Conservation (phyloP, 2,329 filamentous ascomycete genomes). For the Clonostachys sp. region DNA sequence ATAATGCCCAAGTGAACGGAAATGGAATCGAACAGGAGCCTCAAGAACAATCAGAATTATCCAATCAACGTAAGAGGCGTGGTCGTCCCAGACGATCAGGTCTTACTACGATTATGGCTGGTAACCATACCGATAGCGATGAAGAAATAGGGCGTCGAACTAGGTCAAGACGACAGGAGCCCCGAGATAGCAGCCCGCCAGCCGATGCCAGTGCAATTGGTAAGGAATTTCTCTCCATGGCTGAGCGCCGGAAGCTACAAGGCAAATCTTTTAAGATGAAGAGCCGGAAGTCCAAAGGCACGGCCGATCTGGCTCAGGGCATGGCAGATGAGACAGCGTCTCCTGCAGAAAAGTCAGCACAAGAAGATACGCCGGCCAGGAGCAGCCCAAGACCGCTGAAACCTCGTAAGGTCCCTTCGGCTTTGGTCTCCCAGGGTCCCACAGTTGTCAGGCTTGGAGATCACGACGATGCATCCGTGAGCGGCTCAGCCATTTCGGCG, state of each 20-base stretch:
- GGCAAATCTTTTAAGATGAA: conserved; percentile 51
- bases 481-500: not conserved
- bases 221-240: conserved; percentile 45
- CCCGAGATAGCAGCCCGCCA: too few species aligned
- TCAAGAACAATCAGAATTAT: too few species aligned
- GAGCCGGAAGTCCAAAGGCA: conserved; percentile 17
- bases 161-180: too few species aligned
- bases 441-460: conserved; percentile 3
- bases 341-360: not conserved
- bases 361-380: not conserved
- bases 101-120: conserved; percentile 14
- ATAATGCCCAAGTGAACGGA: too few species aligned
- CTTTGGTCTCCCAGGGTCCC: not conserved
- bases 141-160: too few species aligned
- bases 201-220: too few species aligned
- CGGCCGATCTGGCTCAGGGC: too few species aligned
- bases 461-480: not conserved
- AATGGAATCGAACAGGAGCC: too few species aligned
- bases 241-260: conserved; percentile 48
- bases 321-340: not conserved
- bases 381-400: too few species aligned
- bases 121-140: not conserved
- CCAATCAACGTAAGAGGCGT: conserved; percentile 5
- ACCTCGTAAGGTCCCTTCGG: not conserved
- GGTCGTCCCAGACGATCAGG: conserved; percentile 18